phyloP scores from a whole-genome alignment of 1,139 yeast genomes.

The Diutina neorugosa region DNA sequence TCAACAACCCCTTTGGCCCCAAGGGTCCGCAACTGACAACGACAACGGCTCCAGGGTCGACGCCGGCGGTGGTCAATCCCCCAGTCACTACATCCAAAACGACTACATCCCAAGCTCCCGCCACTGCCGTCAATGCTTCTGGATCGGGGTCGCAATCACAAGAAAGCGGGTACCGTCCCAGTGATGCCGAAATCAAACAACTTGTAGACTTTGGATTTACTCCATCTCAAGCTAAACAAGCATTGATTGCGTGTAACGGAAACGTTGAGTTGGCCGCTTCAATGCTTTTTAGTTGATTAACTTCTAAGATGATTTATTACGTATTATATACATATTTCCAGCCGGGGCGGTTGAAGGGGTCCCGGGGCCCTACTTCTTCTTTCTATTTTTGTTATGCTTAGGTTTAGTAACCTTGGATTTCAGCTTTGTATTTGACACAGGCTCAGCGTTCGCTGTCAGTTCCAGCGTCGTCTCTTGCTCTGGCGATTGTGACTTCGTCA shows the following conservation, averaged over 20 bases:
- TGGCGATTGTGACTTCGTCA: background rate
- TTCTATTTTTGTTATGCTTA: background rate
- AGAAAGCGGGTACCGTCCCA: slow-evolving; percentile 9
- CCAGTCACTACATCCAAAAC: too few relatives aligned
- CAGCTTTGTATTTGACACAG: background rate
- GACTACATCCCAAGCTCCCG: background rate
- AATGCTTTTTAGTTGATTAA: slow-evolving; percentile 39
- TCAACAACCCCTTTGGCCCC: slow-evolving; percentile 16
- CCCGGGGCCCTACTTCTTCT: background rate
- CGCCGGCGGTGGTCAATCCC: slow-evolving; percentile 18
- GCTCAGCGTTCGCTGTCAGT: background rate
- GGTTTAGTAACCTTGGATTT: background rate
- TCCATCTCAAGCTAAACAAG: slow-evolving; percentile 47
- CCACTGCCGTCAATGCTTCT: slow-evolving; percentile 6
- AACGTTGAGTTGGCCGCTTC: slow-evolving; percentile 84
- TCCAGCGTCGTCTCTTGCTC: background rate
- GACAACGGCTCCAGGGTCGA: background rate
- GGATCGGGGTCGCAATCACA: background rate
- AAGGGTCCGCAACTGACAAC: background rate
- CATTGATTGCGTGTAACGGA: slow-evolving; percentile 57
- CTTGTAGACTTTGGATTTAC: slow-evolving; percentile 64
- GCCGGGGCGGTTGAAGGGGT: background rate
- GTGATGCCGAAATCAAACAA: slow-evolving; percentile 38
- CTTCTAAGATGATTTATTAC: too few relatives aligned
- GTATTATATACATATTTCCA: background rate